These are phyloP conservation scores for Solanum gracilifrons DNA, from an alignment of 257 asterid genomes.

Conservation along the genomic window DNA sequence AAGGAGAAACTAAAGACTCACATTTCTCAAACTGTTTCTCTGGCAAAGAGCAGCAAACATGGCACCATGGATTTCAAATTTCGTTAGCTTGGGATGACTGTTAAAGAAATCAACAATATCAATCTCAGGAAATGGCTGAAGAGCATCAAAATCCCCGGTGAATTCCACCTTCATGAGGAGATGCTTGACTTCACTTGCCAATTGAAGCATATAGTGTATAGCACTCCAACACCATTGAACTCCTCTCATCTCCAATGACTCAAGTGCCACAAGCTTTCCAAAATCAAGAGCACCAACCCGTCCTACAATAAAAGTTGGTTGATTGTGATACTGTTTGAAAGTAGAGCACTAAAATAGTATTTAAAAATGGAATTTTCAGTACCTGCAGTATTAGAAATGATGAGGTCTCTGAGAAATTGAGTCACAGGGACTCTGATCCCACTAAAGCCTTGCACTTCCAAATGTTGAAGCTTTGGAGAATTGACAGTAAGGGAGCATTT, in stretches of 20 bases:
- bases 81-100: conserved; percentile 71
- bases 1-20: conserved; percentile 19
- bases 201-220: conserved; percentile 54
- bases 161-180: conserved; percentile 94
- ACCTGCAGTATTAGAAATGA: conserved; percentile 83
- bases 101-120: conserved; percentile 91
- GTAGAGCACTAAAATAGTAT: neutral
- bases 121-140: conserved; percentile 77
- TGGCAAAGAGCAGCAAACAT: conserved; percentile 98
- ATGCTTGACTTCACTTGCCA: conserved; percentile 86
- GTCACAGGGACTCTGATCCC: conserved; percentile 57
- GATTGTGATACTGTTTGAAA: neutral
- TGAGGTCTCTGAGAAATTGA: conserved; percentile 41
- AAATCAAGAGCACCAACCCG: conserved; percentile 57
- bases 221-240: conserved; percentile 96
- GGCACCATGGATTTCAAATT: conserved; percentile 88
- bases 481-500: conserved; percentile 45
- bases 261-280: conserved; percentile 73
- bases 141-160: conserved; percentile 61
- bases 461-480: conserved; percentile 49
- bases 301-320: conserved; percentile 27
- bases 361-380: neutral
- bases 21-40: conserved; percentile 86
- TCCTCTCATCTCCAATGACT: conserved; percentile 68
- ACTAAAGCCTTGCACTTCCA: conserved; percentile 92